phyloP scores from a whole-genome alignment of 768 basidiomycete species.

The Austroboletus eburneus region DNA sequence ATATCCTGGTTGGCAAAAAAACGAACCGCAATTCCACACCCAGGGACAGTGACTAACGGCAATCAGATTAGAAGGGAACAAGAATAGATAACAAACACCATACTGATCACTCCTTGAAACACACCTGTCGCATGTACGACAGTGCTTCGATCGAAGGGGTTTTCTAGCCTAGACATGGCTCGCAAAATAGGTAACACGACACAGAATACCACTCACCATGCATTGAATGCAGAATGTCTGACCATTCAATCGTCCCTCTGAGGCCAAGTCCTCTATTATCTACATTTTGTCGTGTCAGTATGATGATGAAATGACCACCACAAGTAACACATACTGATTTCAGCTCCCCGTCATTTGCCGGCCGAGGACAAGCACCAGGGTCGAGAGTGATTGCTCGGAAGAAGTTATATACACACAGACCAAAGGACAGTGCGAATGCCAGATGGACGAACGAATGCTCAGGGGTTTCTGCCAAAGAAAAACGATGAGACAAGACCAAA shows the following conservation, averaged over 20 bases:
- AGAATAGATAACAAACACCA: conserved; percentile 26
- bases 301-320: not conserved
- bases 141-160: conserved; percentile 92
- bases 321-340: conserved; percentile 60
- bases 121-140: conserved; percentile 87
- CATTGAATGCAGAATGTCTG: conserved; percentile 96
- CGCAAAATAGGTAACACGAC: not conserved
- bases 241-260: conserved; percentile 84
- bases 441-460: conserved; percentile 73
- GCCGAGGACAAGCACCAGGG: conserved; percentile 82
- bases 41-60: conserved; percentile 86
- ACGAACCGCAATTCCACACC: conserved; percentile 97
- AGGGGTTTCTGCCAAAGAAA: conserved; percentile 55
- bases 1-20: not conserved
- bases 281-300: conserved; percentile 26
- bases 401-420: conserved; percentile 83
- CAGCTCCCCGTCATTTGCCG: conserved; percentile 77
- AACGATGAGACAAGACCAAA: not conserved
- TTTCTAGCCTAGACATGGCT: conserved; percentile 60
- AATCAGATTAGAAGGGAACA: conserved; percentile 1
- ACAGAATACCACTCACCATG: conserved; percentile 53
- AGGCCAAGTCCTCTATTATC: conserved; percentile 90
- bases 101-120: conserved; percentile 92
- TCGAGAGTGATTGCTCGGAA: conserved; percentile 87
- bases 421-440: conserved; percentile 64